Conservation (phyloP, 768 basidiomycete genomes). For the Solioccasus polychromus region DNA sequence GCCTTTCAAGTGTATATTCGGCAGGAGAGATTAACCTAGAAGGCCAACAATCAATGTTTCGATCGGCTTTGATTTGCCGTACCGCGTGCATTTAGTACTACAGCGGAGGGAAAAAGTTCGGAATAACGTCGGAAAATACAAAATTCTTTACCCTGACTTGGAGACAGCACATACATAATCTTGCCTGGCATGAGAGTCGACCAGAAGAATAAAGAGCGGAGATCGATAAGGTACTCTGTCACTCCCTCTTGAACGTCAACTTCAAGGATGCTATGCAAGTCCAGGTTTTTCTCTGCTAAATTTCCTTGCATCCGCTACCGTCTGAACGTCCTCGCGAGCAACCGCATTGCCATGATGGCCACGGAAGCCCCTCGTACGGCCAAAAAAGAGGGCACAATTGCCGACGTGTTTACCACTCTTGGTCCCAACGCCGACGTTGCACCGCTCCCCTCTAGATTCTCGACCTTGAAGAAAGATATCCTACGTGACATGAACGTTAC, state of each 20-base stretch:
- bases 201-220: too few relatives aligned
- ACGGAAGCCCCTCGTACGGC: slow-evolving; percentile 5
- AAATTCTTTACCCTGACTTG: too few relatives aligned
- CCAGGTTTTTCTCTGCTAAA: background rate
- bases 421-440: slow-evolving; percentile 35
- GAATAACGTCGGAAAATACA: too few relatives aligned
- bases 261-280: slow-evolving; percentile 1
- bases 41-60: too few relatives aligned
- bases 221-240: background rate
- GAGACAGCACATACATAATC: too few relatives aligned
- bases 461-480: slow-evolving; percentile 55
- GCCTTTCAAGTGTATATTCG: too few relatives aligned
- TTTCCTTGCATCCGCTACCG: background rate
- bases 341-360: slow-evolving; percentile 6
- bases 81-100: too few relatives aligned
- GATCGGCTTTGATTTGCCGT: too few relatives aligned
- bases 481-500: slow-evolving; percentile 36
- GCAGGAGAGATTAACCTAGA: too few relatives aligned
- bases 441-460: slow-evolving; percentile 54
- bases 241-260: background rate
- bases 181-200: too few relatives aligned
- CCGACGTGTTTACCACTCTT: slow-evolving; percentile 46
- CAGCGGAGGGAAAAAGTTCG: too few relatives aligned
- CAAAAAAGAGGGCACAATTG: slow-evolving; percentile 40
- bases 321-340: background rate